These are phyloP conservation scores for Pichia sp. DNA, from an alignment of 1,139 yeast species.

Conservation along the genomic window DNA sequence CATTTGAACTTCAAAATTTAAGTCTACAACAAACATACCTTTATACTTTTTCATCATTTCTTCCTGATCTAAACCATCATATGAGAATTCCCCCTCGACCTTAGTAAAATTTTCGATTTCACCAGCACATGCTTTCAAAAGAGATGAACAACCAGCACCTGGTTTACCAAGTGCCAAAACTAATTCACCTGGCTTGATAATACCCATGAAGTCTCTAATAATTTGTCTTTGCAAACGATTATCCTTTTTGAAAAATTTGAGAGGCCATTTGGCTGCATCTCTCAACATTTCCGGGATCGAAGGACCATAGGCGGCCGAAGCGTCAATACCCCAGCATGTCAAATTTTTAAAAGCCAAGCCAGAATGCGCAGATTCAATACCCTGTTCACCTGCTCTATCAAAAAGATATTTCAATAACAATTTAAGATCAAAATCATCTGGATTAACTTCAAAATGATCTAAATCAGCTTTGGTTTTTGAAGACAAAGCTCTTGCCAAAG, in stretches of 20 bases:
- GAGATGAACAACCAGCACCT: conserved; percentile 38
- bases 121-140: conserved; percentile 33
- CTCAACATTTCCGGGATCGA: conserved; percentile 37
- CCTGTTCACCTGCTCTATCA: conserved; percentile 30
- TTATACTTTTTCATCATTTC: conserved; percentile 40
- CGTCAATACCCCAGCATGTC: conserved; percentile 44
- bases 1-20: neutral
- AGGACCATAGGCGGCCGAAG: conserved; percentile 44
- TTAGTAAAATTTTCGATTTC: conserved; percentile 25
- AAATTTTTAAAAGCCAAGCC: conserved; percentile 40
- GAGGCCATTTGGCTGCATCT: conserved; percentile 26
- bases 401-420: conserved; percentile 32
- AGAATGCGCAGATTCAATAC: conserved; percentile 38
- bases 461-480: conserved; percentile 22
- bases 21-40: conserved; percentile 31
- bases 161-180: conserved; percentile 18
- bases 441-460: conserved; percentile 19
- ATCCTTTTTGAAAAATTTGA: conserved; percentile 22
- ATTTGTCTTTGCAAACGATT: conserved; percentile 33
- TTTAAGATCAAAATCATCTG: conserved; percentile 21
- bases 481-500: conserved; percentile 22
- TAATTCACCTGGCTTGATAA: conserved; percentile 19
- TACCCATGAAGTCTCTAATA: conserved; percentile 29
- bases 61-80: conserved; percentile 41
- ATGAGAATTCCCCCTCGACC: conserved; percentile 29